Conservation (phyloP, 352 stramenopile genomes). For the Aphanomyces stellatus region DNA sequence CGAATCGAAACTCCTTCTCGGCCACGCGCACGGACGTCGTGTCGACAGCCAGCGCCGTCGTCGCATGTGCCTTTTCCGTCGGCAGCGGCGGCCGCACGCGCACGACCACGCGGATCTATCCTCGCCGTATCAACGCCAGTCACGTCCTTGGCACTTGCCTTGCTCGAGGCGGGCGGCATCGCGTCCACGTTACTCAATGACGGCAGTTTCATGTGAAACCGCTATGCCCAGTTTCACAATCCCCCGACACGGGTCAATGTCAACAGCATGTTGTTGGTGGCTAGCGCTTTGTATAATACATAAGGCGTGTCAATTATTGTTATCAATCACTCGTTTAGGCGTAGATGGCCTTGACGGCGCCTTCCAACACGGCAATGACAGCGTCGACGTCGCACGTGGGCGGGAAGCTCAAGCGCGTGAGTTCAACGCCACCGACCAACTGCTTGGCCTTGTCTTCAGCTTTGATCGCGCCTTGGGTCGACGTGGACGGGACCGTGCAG, state of each 20-base stretch:
- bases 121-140: neutral
- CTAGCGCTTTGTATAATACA: neutral
- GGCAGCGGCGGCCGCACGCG: slow-evolving; percentile 35
- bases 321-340: neutral
- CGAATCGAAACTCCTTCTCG: slow-evolving; percentile 36
- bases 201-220: neutral
- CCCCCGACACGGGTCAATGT: too few species aligned
- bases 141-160: neutral
- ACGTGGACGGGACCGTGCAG: slow-evolving; percentile 23
- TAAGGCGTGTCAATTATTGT: neutral
- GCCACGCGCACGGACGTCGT: slow-evolving; percentile 20
- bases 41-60: slow-evolving; percentile 26
- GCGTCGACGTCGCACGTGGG: slow-evolving; percentile 22
- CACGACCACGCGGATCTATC: slow-evolving; percentile 42
- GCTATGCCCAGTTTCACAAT: too few species aligned
- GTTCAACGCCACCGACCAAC: slow-evolving; percentile 22
- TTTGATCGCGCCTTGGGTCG: slow-evolving; percentile 25
- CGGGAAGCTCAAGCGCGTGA: slow-evolving; percentile 22
- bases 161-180: neutral
- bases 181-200: neutral
- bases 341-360: slow-evolving; percentile 19
- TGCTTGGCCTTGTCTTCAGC: slow-evolving; percentile 26
- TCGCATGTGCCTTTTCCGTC: slow-evolving; percentile 31
- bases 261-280: too few species aligned
- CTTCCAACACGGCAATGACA: slow-evolving; percentile 2